Conservation (phyloP, 768 basidiomycete genomes). For the Collybiopsis confluens region DNA sequence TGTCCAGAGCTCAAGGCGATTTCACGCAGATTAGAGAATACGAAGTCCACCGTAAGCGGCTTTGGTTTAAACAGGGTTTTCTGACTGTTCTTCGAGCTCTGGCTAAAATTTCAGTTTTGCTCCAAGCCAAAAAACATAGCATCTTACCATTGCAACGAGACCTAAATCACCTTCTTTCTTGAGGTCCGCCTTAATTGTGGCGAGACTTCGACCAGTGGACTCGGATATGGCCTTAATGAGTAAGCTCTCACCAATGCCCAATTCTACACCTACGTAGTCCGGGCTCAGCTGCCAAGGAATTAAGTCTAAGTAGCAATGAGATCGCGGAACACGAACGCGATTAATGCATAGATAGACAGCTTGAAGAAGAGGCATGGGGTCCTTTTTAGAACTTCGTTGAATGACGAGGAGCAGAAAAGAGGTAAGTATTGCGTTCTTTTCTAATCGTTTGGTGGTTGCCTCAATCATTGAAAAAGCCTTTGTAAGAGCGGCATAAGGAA, state of each 20-base stretch:
- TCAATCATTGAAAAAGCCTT: slow-evolving; percentile 88
- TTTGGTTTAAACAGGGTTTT: slow-evolving; percentile 94
- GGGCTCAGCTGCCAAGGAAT: slow-evolving; percentile 67
- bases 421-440: slow-evolving; percentile 87
- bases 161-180: slow-evolving; percentile 96
- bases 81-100: slow-evolving; percentile 93
- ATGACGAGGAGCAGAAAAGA: slow-evolving; percentile 88
- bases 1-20: slow-evolving; percentile 86
- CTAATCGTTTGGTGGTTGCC: slow-evolving; percentile 90
- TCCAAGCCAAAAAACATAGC: neutral
- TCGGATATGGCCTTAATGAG: slow-evolving; percentile 94
- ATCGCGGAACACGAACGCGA: slow-evolving; percentile 48
- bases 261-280: slow-evolving; percentile 91
- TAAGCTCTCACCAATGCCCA: slow-evolving; percentile 94
- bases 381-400: slow-evolving; percentile 72
- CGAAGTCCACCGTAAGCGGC: slow-evolving; percentile 79
- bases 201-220: slow-evolving; percentile 84
- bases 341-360: slow-evolving; percentile 97
- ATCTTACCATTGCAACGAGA: slow-evolving; percentile 85
- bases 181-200: slow-evolving; percentile 83
- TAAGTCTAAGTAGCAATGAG: neutral
- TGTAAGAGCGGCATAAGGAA: slow-evolving; percentile 91
- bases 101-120: neutral
- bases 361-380: slow-evolving; percentile 74
- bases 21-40: slow-evolving; percentile 86